Conservation (phyloP, 2,329 filamentous ascomycete species). For the Pestalotiopsis sp. region DNA sequence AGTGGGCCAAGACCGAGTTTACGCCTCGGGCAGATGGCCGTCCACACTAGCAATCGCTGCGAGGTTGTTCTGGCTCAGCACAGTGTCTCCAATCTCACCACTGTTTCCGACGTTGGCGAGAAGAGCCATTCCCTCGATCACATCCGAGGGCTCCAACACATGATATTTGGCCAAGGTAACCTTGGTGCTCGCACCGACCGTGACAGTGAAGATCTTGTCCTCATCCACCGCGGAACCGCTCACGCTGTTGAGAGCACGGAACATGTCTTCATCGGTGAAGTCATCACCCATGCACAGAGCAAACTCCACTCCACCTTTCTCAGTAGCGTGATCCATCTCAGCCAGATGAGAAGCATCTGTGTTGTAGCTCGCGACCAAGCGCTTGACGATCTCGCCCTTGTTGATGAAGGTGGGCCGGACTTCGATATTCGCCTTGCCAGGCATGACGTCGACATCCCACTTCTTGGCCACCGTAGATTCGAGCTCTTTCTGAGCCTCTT, state of each 20-base stretch:
- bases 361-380: slow-evolving; percentile 74
- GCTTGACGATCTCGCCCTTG: slow-evolving; percentile 93
- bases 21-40: slow-evolving; percentile 46
- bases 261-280: slow-evolving; percentile 97
- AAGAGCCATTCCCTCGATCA: slow-evolving; percentile 68
- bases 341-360: slow-evolving; percentile 33
- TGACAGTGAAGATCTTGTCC: slow-evolving; percentile 83
- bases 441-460: slow-evolving; percentile 95
- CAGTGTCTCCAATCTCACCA: slow-evolving; percentile 35
- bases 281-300: slow-evolving; percentile 92
- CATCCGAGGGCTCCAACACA: slow-evolving; percentile 82
- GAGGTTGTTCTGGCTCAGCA: slow-evolving; percentile 55
- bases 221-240: slow-evolving; percentile 53
- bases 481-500: slow-evolving; percentile 79
- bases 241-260: slow-evolving; percentile 72
- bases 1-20: not conserved
- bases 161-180: slow-evolving; percentile 90
- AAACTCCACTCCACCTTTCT: slow-evolving; percentile 69
- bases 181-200: slow-evolving; percentile 88
- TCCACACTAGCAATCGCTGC: slow-evolving; percentile 55
- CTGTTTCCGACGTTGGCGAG: slow-evolving; percentile 46
- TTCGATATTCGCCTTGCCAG: slow-evolving; percentile 94
- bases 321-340: slow-evolving; percentile 24
- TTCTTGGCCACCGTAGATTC: slow-evolving; percentile 73
- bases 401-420: slow-evolving; percentile 97